A percentile compares a stretch with the other conserved stretches of the same genome.
phyloP scores from a whole-genome alignment of 305 asterid species.

The Euphrasia arctica region DNA sequence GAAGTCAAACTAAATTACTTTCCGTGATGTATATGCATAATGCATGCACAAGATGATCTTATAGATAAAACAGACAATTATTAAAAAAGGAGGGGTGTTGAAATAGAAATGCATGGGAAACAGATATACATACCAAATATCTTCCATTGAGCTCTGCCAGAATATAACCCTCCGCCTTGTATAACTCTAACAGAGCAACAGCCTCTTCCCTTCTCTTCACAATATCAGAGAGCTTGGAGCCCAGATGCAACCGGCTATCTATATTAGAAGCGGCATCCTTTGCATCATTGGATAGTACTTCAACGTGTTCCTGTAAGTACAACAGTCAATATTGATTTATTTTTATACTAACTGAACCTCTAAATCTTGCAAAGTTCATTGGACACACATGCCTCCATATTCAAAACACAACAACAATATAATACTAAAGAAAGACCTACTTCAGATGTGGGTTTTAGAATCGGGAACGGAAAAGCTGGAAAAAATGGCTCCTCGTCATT shows the following conservation, averaged over 20 bases:
- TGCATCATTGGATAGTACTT: conserved; percentile 66
- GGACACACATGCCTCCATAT: too few relatives aligned
- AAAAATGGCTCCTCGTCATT: conserved; percentile 84
- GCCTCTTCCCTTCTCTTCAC: conserved; percentile 72
- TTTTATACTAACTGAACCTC: conserved; percentile 8
- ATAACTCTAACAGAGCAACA: conserved; percentile 56
- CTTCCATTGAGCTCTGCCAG: conserved; percentile 69
- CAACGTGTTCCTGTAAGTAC: conserved; percentile 48
- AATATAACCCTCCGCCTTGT: conserved; percentile 72
- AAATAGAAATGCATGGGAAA: conserved; percentile 11
- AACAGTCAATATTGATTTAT: conserved; percentile 6
- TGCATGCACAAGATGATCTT: neutral
- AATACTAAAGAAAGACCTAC: conserved; percentile 37
- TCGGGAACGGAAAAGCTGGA: conserved; percentile 66
- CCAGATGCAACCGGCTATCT: conserved; percentile 63
- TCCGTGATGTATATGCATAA: neutral
- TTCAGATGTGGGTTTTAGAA: conserved; percentile 55
- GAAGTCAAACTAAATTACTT: neutral
- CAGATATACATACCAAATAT: conserved; percentile 62
- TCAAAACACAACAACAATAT: too few relatives aligned
- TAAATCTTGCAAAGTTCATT: neutral
- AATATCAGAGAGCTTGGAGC: conserved; percentile 71
- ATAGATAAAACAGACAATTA: neutral
- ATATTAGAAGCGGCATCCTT: conserved; percentile 78
- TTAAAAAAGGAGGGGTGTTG: conserved; percentile 7